Conservation (phyloP, 495 filamentous ascomycete species). For the Trichoderma parareesei region DNA sequence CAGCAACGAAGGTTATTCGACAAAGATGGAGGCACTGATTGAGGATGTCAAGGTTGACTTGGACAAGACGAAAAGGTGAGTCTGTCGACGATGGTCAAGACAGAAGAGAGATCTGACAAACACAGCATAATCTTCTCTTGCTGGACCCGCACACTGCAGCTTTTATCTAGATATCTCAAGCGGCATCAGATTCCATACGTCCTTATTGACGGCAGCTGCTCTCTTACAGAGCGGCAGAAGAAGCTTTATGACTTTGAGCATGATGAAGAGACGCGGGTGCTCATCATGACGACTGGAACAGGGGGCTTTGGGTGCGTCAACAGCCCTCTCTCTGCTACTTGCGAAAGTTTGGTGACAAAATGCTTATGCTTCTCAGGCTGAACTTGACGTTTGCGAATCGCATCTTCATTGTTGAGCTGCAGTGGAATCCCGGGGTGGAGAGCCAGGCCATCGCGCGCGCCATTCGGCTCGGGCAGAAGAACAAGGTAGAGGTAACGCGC, state of each 20-base stretch:
- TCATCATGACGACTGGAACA: slow-evolving; percentile 45
- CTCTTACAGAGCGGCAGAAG: slow-evolving; percentile 22
- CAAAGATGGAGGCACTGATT: slow-evolving; percentile 30
- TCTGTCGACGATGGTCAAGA: background rate
- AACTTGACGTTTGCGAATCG: slow-evolving; percentile 39
- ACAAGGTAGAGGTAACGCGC: slow-evolving; percentile 30
- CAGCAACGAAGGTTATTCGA: slow-evolving; percentile 19
- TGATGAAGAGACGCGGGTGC: slow-evolving; percentile 19
- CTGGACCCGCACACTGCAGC: slow-evolving; percentile 41
- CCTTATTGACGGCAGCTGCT: slow-evolving; percentile 32
- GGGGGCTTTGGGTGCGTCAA: slow-evolving; percentile 36
- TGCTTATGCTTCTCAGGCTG: slow-evolving; percentile 22
- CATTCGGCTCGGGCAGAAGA: slow-evolving; percentile 34
- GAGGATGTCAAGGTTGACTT: slow-evolving; percentile 24
- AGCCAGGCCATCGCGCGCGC: slow-evolving; percentile 38
- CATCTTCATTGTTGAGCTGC: slow-evolving; percentile 40
- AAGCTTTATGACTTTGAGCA: slow-evolving; percentile 29
- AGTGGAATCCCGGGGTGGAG: slow-evolving; percentile 46
- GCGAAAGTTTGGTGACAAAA: background rate
- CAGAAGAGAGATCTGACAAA: slow-evolving; percentile 1
- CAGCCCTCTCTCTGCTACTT: background rate
- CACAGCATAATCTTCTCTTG: slow-evolving; percentile 44
- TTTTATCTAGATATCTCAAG: slow-evolving; percentile 23
- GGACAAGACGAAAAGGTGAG: slow-evolving; percentile 27
- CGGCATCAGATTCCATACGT: slow-evolving; percentile 24